Conservation (phyloP, 2,329 filamentous ascomycete genomes). For the Dactylellina leptospora region DNA sequence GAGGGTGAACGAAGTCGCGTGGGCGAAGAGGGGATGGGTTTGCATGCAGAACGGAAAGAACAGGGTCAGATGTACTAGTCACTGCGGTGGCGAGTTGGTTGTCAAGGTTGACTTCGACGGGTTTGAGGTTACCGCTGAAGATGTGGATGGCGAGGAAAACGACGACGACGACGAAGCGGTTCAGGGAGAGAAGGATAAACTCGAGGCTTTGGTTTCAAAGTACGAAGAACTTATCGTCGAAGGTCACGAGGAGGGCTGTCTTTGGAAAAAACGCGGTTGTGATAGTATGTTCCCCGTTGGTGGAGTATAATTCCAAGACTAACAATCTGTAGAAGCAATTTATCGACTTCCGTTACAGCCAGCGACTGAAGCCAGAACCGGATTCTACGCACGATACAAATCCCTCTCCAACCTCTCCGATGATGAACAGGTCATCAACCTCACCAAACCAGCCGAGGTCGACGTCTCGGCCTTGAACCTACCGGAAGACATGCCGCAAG, state of each 20-base stretch:
- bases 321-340: constrained; percentile 65
- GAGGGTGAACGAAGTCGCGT: constrained; percentile 84
- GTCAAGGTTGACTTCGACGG: constrained; percentile 72
- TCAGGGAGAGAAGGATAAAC: constrained; percentile 62
- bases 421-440: constrained; percentile 59
- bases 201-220: constrained; percentile 75
- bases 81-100: constrained; percentile 83
- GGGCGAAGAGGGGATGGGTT: constrained; percentile 92
- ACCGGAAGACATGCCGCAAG: constrained; percentile 52
- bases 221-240: constrained; percentile 77
- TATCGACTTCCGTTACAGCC: constrained; percentile 67
- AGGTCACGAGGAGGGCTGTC: constrained; percentile 80
- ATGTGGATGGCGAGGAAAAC: constrained; percentile 63
- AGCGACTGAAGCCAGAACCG: constrained; percentile 59
- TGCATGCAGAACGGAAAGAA: constrained; percentile 76
- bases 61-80: constrained; percentile 79
- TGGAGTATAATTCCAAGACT: constrained; percentile 1
- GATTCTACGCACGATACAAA: constrained; percentile 61
- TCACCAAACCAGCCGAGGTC: constrained; percentile 55
- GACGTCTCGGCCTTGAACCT: constrained; percentile 51
- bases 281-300: constrained; percentile 69
- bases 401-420: constrained; percentile 66
- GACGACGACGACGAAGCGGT: constrained; percentile 52
- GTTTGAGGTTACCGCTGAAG: constrained; percentile 69
- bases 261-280: constrained; percentile 88